Base-by-base conservation (phyloP, 768 basidiomycete genomes). In the Strobilomyces confusus region DNA sequence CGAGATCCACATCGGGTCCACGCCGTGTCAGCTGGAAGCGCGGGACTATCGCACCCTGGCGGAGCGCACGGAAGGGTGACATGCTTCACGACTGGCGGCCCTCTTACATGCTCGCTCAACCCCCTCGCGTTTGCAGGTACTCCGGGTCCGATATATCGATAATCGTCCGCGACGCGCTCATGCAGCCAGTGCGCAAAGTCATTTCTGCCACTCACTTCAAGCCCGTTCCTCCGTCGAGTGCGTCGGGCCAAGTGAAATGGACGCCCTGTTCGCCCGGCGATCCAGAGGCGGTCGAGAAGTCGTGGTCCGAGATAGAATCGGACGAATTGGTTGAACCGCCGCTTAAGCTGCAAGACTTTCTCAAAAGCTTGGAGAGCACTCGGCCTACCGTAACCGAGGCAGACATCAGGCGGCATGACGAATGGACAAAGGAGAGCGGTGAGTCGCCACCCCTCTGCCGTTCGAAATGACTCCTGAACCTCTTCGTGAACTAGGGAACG, bases 111-210 rank as follows among this genome's bases (percentile, higher is more conserved):
- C 3, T 25, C 1, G 20, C 47, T 52, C 22, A 52, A 38, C n/a
- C 17, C n/a, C n/a, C n/a, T n/a, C 14, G 29, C 44, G 8, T 50
- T 32, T 32, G 20, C 58, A 84, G 84, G 1, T 97, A 91, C 69
- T 92, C 94, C 29, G 95, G 95, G 9, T 94, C 92, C 9, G 95
- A 98, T 73, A 93, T 99, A 48, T 84, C 95, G 2, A 88, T 95
- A 58, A 78, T 95, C 48, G 95, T 98, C 23, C 87, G 94, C 52
- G 95, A 98, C 64, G 95, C 95, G 1, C 80, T 99, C 58, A 99
- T 98, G 95, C 95, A 98, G 67, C 95, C 95, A 1, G 91, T 99
- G 14, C 84, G 95, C 49, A 98, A 99, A 68, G 92, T 99, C 42
- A 82, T 98, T 45, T 84, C 86, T 20, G 94, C 97, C 2, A 97